phyloP scores from a whole-genome alignment of 2,329 filamentous ascomycete species.

The Colletotrichum noveboracense region DNA sequence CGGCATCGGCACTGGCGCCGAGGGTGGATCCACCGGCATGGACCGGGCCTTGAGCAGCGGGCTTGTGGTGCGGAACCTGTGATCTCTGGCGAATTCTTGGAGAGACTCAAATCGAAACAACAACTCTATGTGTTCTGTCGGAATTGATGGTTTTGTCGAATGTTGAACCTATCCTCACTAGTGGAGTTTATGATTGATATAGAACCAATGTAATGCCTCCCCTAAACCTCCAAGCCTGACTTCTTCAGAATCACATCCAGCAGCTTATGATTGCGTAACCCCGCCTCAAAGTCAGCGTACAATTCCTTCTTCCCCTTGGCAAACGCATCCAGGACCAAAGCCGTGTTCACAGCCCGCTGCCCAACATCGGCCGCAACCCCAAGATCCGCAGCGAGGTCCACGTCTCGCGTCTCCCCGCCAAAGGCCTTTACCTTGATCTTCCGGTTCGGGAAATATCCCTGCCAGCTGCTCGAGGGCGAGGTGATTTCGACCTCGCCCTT shows the following conservation, averaged over 20 bases:
- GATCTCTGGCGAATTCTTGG: background rate
- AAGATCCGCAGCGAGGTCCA: slow-evolving; percentile 14
- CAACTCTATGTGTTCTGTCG: background rate
- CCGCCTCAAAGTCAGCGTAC: slow-evolving; percentile 25
- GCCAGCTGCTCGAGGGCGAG: slow-evolving; percentile 16
- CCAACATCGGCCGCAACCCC: slow-evolving; percentile 9
- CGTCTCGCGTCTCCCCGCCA: slow-evolving; percentile 1
- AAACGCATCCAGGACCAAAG: slow-evolving; percentile 26
- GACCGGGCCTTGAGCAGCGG: background rate
- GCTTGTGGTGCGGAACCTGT: background rate
- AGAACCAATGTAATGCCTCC: background rate
- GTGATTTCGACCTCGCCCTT: slow-evolving; percentile 38
- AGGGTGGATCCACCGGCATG: background rate
- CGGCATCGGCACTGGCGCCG: slow-evolving; percentile 3
- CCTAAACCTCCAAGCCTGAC: background rate
- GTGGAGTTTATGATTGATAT: background rate
- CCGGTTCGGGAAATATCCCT: slow-evolving; percentile 9
- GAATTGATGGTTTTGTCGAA: background rate
- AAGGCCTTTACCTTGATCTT: slow-evolving; percentile 24
- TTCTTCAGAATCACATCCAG: slow-evolving; percentile 26
- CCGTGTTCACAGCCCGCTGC: slow-evolving; percentile 21
- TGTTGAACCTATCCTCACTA: background rate
- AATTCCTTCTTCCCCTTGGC: slow-evolving; percentile 21
- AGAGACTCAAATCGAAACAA: rapidly evolving
- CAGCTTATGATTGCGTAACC: slow-evolving; percentile 25